phyloP scores from a whole-genome alignment of 345 rosid genomes.

The Gossypium herbaceum region DNA sequence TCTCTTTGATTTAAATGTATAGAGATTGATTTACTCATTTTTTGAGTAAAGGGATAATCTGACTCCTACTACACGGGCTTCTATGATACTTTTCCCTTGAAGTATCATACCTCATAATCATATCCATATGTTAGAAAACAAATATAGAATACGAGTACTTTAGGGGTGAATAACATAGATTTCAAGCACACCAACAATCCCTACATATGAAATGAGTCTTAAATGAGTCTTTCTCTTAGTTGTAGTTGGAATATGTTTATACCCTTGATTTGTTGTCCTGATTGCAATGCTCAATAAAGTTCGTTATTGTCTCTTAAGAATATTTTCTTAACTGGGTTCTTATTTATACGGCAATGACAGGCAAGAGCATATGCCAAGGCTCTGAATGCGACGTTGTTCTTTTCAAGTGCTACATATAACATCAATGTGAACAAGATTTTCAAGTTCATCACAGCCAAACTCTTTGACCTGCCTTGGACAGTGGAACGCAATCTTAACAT shows the following conservation, averaged over 20 bases:
- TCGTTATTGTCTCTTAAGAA: background rate
- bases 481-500: conserved; percentile 77
- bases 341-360: conserved; percentile 31
- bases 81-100: background rate
- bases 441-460: conserved; percentile 90
- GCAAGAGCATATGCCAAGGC: conserved; percentile 90
- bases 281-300: background rate
- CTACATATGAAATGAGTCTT: background rate
- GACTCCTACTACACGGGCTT: no score
- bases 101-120: background rate
- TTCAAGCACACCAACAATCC: no score
- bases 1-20: no score
- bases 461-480: conserved; percentile 83
- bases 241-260: background rate
- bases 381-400: conserved; percentile 79
- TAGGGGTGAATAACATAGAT: no score
- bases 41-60: no score
- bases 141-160: no score
- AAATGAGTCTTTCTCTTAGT: background rate
- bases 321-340: background rate
- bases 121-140: background rate
- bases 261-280: background rate
- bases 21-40: no score
- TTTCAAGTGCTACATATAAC: conserved; percentile 86
- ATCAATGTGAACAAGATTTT: conserved; percentile 92